Percentiles rank a stretch among this genome's conserved stretches.
Evolutionary conservation across 164 flowering plant genomes (phyloP).

Genomic region (Kingdonia uniflora): DNA sequence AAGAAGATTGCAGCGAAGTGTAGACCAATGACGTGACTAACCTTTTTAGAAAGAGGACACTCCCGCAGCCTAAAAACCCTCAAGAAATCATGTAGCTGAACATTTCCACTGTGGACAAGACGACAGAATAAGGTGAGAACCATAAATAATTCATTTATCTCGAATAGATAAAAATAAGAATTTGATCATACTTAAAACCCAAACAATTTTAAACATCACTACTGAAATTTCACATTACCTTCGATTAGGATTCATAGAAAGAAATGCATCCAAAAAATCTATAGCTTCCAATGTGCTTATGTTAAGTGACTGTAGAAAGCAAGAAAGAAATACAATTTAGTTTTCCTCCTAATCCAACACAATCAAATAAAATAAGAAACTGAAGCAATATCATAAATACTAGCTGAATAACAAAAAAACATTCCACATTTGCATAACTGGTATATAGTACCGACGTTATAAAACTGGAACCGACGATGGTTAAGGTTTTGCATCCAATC

Average conservation of each 20-base stretch:
- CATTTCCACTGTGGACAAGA: slow-evolving; percentile 62
- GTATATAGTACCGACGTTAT: no score
- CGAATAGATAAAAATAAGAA: background rate
- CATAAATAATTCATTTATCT: background rate
- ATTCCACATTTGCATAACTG: no score
- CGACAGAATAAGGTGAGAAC: background rate
- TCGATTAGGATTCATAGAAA: slow-evolving; percentile 71
- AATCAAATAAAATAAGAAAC: background rate
- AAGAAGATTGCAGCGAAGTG: no score
- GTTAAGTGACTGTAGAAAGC: slow-evolving; percentile 44
- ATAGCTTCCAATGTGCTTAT: slow-evolving; percentile 68
- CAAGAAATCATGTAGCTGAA: slow-evolving; percentile 39
- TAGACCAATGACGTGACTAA: slow-evolving; percentile 16
- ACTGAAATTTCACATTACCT: slow-evolving; percentile 33
- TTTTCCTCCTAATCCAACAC: slow-evolving; percentile 2
- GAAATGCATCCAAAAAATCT: slow-evolving; percentile 73
- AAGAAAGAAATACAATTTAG: slow-evolving; percentile 7
- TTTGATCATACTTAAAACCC: background rate
- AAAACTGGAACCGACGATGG: no score
- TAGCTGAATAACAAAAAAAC: no score
- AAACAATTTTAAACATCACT: background rate
- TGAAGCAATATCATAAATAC: background rate
- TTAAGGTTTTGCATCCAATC: no score
- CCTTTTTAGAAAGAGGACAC: slow-evolving; percentile 65
- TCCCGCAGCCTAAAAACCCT: slow-evolving; percentile 46